phyloP scores from a whole-genome alignment of 352 stramenopile genomes.

The Pelagophyceae sp. region DNA sequence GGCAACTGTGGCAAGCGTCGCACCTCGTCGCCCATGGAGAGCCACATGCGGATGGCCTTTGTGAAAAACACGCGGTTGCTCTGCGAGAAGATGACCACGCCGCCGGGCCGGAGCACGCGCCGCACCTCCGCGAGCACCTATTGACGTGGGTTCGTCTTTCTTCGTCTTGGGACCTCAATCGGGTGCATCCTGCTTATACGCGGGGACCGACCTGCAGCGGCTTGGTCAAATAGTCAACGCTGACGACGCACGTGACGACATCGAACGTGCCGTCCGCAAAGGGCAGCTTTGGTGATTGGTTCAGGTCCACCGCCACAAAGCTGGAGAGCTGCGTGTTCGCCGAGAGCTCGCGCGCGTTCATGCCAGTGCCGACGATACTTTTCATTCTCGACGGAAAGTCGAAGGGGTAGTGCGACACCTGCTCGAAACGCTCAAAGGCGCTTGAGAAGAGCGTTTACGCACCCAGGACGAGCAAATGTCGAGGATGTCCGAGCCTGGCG shows the following conservation, averaged over 20 bases:
- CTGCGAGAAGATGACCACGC: constrained; percentile 65
- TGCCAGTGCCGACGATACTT: constrained; percentile 52
- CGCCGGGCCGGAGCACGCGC: constrained; percentile 59
- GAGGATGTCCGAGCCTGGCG: constrained; percentile 42
- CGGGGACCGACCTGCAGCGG: constrained; percentile 47
- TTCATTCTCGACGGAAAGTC: constrained; percentile 53
- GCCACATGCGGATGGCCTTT: constrained; percentile 69
- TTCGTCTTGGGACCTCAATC: not conserved
- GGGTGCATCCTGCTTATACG: not conserved
- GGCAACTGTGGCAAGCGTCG: too few relatives aligned
- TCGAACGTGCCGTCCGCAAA: constrained; percentile 61
- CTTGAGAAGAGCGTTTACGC: too few relatives aligned
- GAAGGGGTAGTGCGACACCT: constrained; percentile 54
- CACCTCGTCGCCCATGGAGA: constrained; percentile 64
- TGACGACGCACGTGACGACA: constrained; percentile 68
- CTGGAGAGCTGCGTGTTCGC: constrained; percentile 58
- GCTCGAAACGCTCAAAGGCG: too few relatives aligned
- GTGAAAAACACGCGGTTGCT: constrained; percentile 67
- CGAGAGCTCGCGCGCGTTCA: constrained; percentile 49
- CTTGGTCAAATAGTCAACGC: constrained; percentile 68
- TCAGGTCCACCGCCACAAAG: constrained; percentile 50
- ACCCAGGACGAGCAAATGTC: constrained; percentile 73
- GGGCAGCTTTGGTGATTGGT: constrained; percentile 45
- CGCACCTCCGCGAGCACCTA: constrained; percentile 53
- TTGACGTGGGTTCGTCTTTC: not conserved